Evolutionary conservation across 164 flowering plant species (phyloP).

Genomic region (Houttuynia cordata): DNA sequence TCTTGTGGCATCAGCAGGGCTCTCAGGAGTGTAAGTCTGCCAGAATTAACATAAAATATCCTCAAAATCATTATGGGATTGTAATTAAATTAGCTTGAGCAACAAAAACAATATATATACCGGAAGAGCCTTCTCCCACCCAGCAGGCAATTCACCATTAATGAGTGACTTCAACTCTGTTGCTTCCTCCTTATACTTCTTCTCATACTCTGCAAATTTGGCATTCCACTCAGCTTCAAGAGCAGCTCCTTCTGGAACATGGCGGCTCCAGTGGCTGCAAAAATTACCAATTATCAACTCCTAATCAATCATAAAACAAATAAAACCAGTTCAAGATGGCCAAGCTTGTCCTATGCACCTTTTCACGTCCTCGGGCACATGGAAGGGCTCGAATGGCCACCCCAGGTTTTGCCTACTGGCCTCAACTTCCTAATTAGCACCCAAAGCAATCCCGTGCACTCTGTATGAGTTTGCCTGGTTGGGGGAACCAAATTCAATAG

Average conservation of each 20-base stretch:
- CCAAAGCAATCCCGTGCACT: slow-evolving; percentile 90
- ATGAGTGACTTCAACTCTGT: slow-evolving; percentile 64
- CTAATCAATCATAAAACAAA: neutral
- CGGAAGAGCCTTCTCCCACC: slow-evolving; percentile 98
- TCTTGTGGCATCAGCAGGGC: slow-evolving; percentile 87
- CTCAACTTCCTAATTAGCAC: slow-evolving; percentile 93
- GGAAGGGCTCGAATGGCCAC: slow-evolving; percentile 92
- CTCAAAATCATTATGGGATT: neutral
- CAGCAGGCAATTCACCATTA: slow-evolving; percentile 67
- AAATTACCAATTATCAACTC: neutral
- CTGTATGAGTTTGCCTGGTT: slow-evolving; percentile 94
- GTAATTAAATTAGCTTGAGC: neutral
- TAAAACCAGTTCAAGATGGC: neutral
- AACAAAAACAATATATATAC: slow-evolving; percentile 34
- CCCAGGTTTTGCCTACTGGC: slow-evolving; percentile 92
- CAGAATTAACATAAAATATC: slow-evolving; percentile 1
- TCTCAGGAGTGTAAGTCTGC: slow-evolving; percentile 91
- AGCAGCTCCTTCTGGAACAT: slow-evolving; percentile 62
- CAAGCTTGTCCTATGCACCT: slow-evolving; percentile 25
- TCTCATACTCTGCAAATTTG: slow-evolving; percentile 83
- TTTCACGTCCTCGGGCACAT: slow-evolving; percentile 91
- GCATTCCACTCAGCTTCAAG: slow-evolving; percentile 95
- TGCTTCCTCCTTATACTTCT: slow-evolving; percentile 82
- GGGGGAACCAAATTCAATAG: slow-evolving; percentile 91
- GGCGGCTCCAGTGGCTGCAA: slow-evolving; percentile 94